Evolutionary conservation across 2,329 filamentous ascomycete genomes (phyloP).

Genomic region (Ceratocystis harringtonii): DNA sequence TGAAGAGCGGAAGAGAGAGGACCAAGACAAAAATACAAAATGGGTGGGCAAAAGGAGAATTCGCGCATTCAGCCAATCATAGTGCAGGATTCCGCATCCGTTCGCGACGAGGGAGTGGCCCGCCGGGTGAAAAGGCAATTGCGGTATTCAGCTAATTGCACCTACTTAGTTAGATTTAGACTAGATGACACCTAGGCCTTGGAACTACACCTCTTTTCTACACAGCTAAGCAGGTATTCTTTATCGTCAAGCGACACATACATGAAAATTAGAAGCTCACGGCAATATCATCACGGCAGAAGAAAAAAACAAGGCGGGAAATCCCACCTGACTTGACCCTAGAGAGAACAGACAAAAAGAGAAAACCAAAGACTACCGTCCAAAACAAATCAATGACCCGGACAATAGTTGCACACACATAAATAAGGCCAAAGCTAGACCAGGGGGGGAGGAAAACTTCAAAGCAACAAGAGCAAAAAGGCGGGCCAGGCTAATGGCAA

Average conservation of each 20-base stretch:
- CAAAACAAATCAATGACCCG: background rate
- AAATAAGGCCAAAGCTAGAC: background rate
- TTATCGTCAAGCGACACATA: too few species aligned
- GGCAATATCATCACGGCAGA: background rate
- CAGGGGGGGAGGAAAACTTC: background rate
- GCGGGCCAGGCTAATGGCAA: too few species aligned
- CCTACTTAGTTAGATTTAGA: background rate
- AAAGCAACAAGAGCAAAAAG: too few species aligned
- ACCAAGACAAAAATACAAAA: background rate
- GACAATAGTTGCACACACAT: background rate
- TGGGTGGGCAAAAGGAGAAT: conserved; percentile 1
- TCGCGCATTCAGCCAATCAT: conserved; percentile 4
- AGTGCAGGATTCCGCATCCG: conserved; percentile 5
- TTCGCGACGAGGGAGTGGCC: conserved; percentile 1
- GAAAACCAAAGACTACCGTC: background rate
- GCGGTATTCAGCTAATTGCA: background rate
- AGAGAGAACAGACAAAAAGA: background rate
- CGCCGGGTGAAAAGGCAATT: background rate
- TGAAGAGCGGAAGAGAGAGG: background rate
- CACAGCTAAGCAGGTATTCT: too few species aligned
- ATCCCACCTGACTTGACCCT: too few species aligned
- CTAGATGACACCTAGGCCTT: too few species aligned
- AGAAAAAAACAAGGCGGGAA: background rate
- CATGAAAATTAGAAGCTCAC: too few species aligned
- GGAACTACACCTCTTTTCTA: too few species aligned